Evolutionary conservation across 2,329 filamentous ascomycete genomes (phyloP), one percentile per base, ranked within the genome.

Genomic region (Magnaporthiopsis rhizophila): DNA sequence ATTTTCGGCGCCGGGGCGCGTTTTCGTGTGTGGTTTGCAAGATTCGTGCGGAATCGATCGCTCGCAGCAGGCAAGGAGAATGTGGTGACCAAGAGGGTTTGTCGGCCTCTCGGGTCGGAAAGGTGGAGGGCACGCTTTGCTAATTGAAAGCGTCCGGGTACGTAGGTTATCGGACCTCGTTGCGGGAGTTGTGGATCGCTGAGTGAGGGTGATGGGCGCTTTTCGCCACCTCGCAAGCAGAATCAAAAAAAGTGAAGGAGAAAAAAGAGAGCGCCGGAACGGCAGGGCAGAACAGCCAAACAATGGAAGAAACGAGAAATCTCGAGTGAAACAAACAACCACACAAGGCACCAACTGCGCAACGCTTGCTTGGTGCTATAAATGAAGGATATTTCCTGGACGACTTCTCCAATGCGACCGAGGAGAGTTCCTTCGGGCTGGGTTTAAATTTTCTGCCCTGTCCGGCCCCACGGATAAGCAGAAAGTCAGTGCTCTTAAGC

Each of bases 1-100:
- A 99, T 98, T 64, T 72, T 75, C 65, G 26, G 7, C 32, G 50
- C 68, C 67, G 58, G 58, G 61, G 63, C 64, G 59, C 13, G 36
- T 34, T 34, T 56, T 34, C 58, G 62, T 45, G 26, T 21, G 36
- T 53, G 21, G 45, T 58, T 21, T 58, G 24, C 15, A n/a, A n/a
- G 30, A 7, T 9, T 24, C 28, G 62, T 26, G 26, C 8, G 28
- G 36, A 59, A 30, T 30, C 30, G 32, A 34, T 59, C 5, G 45
- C 45, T 53, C 45, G 45, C 45, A 53, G 45, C 45, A 53, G 13
- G 2, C 13, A 50, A n/a, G 45, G 45, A 53, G 7, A 9, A 59
- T 53, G 50, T 56, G 13, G 50, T 56, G 13, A 36, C 18, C 28
- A 7, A 13, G 13, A 28, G 26, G 26, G 8, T 6, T 21, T 58